Evolutionary conservation across 192 early-diverging fungal genomes (phyloP), one percentile per base, ranked within the genome.

Genomic region (Podila verticillata): DNA sequence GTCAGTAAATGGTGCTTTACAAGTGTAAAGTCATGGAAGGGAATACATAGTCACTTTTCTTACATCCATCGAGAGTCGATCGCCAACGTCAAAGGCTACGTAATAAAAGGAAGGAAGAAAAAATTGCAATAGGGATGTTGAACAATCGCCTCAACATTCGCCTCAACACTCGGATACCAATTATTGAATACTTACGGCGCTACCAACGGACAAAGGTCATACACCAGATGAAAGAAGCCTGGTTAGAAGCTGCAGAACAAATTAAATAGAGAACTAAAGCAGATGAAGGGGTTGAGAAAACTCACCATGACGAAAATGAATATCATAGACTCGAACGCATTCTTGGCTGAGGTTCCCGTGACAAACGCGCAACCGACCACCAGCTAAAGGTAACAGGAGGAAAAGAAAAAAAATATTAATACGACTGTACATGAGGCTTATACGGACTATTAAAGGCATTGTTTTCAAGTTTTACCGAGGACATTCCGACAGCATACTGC

Each of bases 281-380:
- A 68, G 26, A 48, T 32, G 48, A 29, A 31, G 29, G 8, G 9
- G 1, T 20, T 32, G 30, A 1, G 12, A n/a, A n/a, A n/a, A 5
- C 63, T 70, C 61, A 78, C 75, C 54, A 78, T 71, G 0, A 78
- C 75, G 54, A 78, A 78, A 47, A 78, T 71, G 35, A 78, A 78
- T 12, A 78, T 58, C 75, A 78, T 78, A 13, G 75, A 78, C 48
- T 78, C 75, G 36, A 78, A 78, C 0, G 75, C 75, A 49, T 78
- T 78, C 49, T 70, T 78, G 47, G 75, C 75, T 15, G 75, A 78
- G 26, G 75, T 62, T 61, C 75, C 75, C 56, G 75, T 78, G 4
- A 78, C 68, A 59, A 78, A 78, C 1, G 75, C 75, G 31, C 75
- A 59, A 30, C 75, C 75, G 7, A 78, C 68, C 5, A 70, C 68